A percentile compares a stretch with the other conserved stretches of the same genome.
Conservation (phyloP, 1,284 basidiomycete species). For the Sporisorium reilianum region DNA sequence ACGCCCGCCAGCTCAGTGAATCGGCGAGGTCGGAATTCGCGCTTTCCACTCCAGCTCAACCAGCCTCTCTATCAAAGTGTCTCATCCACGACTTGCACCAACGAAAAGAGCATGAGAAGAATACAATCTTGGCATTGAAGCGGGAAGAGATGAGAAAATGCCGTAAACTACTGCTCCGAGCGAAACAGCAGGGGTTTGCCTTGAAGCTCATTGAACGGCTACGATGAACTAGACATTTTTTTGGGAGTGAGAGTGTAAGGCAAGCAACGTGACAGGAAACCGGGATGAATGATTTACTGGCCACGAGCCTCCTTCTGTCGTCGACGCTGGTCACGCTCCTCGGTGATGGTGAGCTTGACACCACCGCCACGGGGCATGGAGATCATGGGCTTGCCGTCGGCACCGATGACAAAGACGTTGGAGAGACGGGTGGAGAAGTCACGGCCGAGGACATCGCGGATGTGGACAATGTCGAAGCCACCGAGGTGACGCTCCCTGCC, state of each 20-base stretch:
- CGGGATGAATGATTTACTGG: slow-evolving; percentile 32
- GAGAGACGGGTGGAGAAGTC: slow-evolving; percentile 80
- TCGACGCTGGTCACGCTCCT: slow-evolving; percentile 70
- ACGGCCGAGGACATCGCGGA: slow-evolving; percentile 93
- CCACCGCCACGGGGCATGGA: slow-evolving; percentile 99
- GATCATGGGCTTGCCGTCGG: slow-evolving; percentile 94
- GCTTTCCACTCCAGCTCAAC: no score
- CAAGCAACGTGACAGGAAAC: slow-evolving; percentile 11
- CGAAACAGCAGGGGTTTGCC: slow-evolving; percentile 16
- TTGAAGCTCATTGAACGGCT: slow-evolving; percentile 11
- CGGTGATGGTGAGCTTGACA: slow-evolving; percentile 79
- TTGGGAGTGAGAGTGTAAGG: slow-evolving; percentile 1
- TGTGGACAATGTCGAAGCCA: slow-evolving; percentile 88
- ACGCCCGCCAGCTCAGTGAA: no score
- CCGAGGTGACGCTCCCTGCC: slow-evolving; percentile 97
- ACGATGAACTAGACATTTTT: slow-evolving; percentile 14
- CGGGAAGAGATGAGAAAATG: slow-evolving; percentile 20
- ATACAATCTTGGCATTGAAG: slow-evolving; percentile 41
- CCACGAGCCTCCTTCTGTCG: slow-evolving; percentile 63
- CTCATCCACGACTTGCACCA: no score
- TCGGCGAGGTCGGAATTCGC: no score
- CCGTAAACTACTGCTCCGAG: neutral
- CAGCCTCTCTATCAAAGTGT: no score
- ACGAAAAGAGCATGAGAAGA: slow-evolving; percentile 19
- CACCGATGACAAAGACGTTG: slow-evolving; percentile 98